Evolutionary conservation across 1,284 basidiomycete genomes (phyloP), one percentile per base, ranked within the genome.

Genomic region (Moesziomyces sp.): DNA sequence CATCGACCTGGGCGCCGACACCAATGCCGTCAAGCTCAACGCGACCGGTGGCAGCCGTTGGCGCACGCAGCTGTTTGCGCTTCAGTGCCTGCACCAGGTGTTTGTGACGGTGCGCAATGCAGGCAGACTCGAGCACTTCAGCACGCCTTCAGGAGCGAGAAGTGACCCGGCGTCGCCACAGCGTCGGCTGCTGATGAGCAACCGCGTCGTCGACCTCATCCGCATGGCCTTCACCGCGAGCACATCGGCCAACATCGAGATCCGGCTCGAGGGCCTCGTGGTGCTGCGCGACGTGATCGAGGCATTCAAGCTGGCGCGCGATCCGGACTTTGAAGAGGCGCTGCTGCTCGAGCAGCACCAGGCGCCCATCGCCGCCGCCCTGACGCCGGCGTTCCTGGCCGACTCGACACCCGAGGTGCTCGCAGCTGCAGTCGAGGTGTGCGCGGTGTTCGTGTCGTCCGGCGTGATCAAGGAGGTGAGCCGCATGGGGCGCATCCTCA

Each of bases 191-290:
- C 86, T 94, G 35, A 87, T 96, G 34, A 90, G 92, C 48, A 90
- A 90, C 40, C 89, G 93, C n/a, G 90, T 96, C 2, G 89, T 91
- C 0, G 97, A 99, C 85, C 86, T 99, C 54, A 97, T 99, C 85
- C 93, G 90, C 85, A 97, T 98, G 91, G 96, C 97, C 0, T 99
- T 99, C 84, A 96, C 93, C 8, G 96, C 97, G 0, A 95, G 93
- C 34, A 94, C 96, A 0, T 93, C 97, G 2, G 91, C 94, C 83
- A 94, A 97, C 47, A 94, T 93, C 30, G 94, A 97, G 81, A 97
- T 99, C 69, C 89, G 97, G 30, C 86, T 97, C n/a, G 92, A 94
- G 82, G 97, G 97, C 1, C 86, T 99, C 24, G 88, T 92, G 9
- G 92, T 99, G 3, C 86, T 99, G 35, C 88, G 90, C 35, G 96